phyloP scores from a whole-genome alignment of 1,139 yeast genomes.

The Nakaseomyces delphensis region DNA sequence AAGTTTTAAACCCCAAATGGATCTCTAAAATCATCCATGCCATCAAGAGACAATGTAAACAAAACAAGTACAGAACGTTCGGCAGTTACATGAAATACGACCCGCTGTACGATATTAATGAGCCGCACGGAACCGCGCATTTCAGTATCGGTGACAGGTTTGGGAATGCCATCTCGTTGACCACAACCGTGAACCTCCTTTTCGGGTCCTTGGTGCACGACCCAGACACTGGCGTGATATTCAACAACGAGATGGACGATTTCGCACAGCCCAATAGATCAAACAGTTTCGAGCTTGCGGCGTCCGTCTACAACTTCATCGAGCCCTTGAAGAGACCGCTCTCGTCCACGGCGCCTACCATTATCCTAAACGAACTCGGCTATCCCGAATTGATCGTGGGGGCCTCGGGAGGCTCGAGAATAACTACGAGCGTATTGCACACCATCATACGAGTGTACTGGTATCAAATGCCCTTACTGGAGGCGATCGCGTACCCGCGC shows the following conservation, averaged over 20 bases:
- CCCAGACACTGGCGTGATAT: constrained; percentile 66
- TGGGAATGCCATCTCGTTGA: constrained; percentile 72
- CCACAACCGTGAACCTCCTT: constrained; percentile 79
- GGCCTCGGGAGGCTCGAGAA: constrained; percentile 91
- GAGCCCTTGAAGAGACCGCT: constrained; percentile 73
- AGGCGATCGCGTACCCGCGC: constrained; percentile 69
- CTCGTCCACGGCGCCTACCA: constrained; percentile 74
- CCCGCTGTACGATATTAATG: constrained; percentile 66
- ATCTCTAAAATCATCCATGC: constrained; percentile 39
- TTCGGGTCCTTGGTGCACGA: constrained; percentile 84
- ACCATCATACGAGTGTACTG: constrained; percentile 61
- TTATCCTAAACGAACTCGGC: constrained; percentile 45
- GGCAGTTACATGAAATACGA: constrained; percentile 62
- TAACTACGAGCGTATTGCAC: constrained; percentile 76
- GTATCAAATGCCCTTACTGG: constrained; percentile 49
- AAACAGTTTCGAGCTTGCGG: constrained; percentile 73
- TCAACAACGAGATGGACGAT: constrained; percentile 94
- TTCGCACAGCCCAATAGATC: constrained; percentile 64
- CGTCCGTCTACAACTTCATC: constrained; percentile 72
- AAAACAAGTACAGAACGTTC: constrained; percentile 37
- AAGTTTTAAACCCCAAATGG: constrained; percentile 45
- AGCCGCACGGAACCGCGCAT: constrained; percentile 85
- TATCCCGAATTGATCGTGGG: constrained; percentile 66
- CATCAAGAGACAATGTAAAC: constrained; percentile 32
- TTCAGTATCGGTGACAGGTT: constrained; percentile 62